A percentile compares a stretch with the other conserved stretches of the same genome.
phyloP scores from a whole-genome alignment of 2,329 filamentous ascomycete genomes.

The Penicillium thymicola region DNA sequence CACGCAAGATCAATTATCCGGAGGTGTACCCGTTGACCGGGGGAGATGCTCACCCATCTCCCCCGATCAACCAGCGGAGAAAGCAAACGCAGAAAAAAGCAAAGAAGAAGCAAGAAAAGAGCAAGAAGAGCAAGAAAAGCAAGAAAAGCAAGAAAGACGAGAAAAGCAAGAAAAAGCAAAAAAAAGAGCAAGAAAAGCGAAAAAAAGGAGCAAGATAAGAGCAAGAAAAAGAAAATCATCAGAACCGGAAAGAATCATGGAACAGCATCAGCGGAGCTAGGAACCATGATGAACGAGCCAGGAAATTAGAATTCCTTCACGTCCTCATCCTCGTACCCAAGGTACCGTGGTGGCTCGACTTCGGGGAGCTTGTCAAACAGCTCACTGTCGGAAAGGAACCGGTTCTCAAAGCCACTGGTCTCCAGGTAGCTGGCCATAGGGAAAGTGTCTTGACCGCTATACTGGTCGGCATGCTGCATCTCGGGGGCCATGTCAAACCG shows the following conservation, averaged over 20 bases:
- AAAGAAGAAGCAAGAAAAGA: no score
- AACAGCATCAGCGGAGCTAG: background rate
- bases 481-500: background rate
- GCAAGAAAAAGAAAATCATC: no score
- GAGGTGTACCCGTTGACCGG: background rate
- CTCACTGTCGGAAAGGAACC: background rate
- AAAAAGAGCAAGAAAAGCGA: background rate
- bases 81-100: background rate
- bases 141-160: background rate
- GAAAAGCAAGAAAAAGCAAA: background rate
- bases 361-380: background rate
- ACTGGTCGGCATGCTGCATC: background rate
- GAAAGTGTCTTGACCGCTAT: background rate
- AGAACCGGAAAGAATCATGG: no score
- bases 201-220: background rate
- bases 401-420: background rate
- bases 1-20: conserved; percentile 1
- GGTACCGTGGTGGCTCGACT: background rate
- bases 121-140: no score
- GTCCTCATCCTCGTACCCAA: background rate
- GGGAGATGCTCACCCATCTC: background rate
- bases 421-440: background rate
- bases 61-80: background rate
- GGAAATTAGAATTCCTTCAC: background rate
- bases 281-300: background rate